A percentile compares a stretch with the other conserved stretches of the same genome.
Evolutionary conservation across 495 filamentous ascomycete species (phyloP).

Genomic region (Neurospora sp.): DNA sequence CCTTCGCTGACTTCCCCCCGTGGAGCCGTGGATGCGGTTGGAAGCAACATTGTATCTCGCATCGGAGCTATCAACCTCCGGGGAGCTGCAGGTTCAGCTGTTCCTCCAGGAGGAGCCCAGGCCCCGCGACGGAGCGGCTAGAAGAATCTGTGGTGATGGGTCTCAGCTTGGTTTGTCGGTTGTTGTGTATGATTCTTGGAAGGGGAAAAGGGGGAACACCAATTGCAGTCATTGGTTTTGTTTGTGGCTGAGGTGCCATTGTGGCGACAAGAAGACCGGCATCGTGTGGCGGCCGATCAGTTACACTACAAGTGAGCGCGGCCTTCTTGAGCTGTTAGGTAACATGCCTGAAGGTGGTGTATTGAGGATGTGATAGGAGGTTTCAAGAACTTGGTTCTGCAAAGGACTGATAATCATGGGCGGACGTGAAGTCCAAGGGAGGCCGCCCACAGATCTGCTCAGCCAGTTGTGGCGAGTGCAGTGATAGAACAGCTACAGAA

Average conservation of each 20-base stretch:
- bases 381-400: neutral
- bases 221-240: neutral
- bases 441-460: neutral
- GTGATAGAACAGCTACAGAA: neutral
- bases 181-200: neutral
- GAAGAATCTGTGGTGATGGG: neutral
- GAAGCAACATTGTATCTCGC: constrained; percentile 78
- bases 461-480: neutral
- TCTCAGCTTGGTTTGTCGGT: neutral
- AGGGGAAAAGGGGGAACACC: neutral
- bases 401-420: neutral
- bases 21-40: constrained; percentile 92
- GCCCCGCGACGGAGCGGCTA: neutral
- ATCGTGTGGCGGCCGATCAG: neutral
- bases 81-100: constrained; percentile 15
- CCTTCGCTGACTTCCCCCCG: constrained; percentile 74
- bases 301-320: neutral
- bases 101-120: neutral
- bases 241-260: neutral
- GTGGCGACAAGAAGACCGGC: neutral
- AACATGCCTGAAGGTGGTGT: neutral
- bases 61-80: constrained; percentile 65
- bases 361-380: neutral
- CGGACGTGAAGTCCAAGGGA: neutral
- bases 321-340: neutral